Percentiles rank a stretch among this genome's conserved stretches.
phyloP scores from a whole-genome alignment of 345 rosid genomes.

The Brassica incana region DNA sequence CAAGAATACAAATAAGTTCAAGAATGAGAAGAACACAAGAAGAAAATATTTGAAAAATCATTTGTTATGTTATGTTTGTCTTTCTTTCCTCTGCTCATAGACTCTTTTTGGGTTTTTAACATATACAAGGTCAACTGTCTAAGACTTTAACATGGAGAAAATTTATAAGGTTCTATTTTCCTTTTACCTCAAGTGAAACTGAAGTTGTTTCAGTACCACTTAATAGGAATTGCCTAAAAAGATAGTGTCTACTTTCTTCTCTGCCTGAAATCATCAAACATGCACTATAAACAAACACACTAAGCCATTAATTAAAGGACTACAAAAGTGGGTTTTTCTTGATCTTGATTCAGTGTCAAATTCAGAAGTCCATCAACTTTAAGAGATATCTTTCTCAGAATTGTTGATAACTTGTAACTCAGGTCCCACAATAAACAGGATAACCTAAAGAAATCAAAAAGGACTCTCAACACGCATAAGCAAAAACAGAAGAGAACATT shows the following conservation, averaged over 20 bases:
- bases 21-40: too few species aligned
- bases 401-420: conserved; percentile 88
- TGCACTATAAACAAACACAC: background rate
- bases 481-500: conserved; percentile 4
- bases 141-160: background rate
- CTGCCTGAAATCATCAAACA: conserved; percentile 61
- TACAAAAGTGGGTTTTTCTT: conserved; percentile 69
- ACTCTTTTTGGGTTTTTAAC: too few species aligned
- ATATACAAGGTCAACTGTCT: background rate
- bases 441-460: conserved; percentile 50
- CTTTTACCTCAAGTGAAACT: conserved; percentile 88
- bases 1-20: too few species aligned
- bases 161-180: background rate
- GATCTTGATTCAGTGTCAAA: conserved; percentile 73
- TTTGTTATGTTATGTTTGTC: background rate
- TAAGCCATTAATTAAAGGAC: conserved; percentile 37
- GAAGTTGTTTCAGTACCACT: conserved; percentile 97
- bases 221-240: conserved; percentile 89
- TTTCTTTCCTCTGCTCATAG: background rate
- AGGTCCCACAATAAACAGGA: conserved; percentile 89
- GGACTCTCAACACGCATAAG: background rate
- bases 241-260: conserved; percentile 89
- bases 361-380: conserved; percentile 67
- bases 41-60: background rate
- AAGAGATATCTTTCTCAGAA: conserved; percentile 68